Evolutionary conservation across 202 grass and related monocot species (phyloP).

Genomic region (Digitaria exilis): DNA sequence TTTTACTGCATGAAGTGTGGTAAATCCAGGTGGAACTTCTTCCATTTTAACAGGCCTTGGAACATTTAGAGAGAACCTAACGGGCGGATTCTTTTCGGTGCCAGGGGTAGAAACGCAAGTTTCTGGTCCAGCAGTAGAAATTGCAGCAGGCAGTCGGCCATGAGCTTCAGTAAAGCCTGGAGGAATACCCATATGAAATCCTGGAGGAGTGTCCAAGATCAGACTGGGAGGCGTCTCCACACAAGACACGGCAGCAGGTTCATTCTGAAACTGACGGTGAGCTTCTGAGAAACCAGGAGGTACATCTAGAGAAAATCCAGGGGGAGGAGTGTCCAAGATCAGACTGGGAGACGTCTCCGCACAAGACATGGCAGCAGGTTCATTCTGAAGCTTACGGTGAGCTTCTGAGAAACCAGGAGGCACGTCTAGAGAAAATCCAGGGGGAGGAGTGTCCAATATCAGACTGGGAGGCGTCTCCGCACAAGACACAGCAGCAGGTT

Average conservation of each 20-base stretch:
- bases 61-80: slow-evolving; percentile 48
- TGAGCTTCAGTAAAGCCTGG: slow-evolving; percentile 48
- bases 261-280: not conserved
- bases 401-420: slow-evolving; percentile 51
- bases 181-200: slow-evolving; percentile 23
- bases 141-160: not conserved
- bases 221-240: not conserved
- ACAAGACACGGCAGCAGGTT: slow-evolving; percentile 6
- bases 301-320: slow-evolving; percentile 37
- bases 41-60: slow-evolving; percentile 20
- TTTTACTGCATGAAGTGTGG: slow-evolving; percentile 22
- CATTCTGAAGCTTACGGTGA: not conserved
- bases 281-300: slow-evolving; percentile 51
- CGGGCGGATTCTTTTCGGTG: slow-evolving; percentile 27
- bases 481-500: slow-evolving; percentile 10
- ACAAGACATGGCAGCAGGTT: slow-evolving; percentile 8
- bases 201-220: slow-evolving; percentile 30
- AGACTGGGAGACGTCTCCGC: not conserved
- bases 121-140: slow-evolving; percentile 31
- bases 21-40: slow-evolving; percentile 37
- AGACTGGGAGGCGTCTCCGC: not conserved
- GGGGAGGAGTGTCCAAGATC: slow-evolving; percentile 27
- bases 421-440: too few species aligned
- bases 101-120: slow-evolving; percentile 24
- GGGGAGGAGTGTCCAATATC: slow-evolving; percentile 29